Percentiles rank a stretch among this genome's conserved stretches.
These are phyloP conservation scores for Solidago caesia DNA, from an alignment of 129 eudicot genomes.

Conservation along the genomic window DNA sequence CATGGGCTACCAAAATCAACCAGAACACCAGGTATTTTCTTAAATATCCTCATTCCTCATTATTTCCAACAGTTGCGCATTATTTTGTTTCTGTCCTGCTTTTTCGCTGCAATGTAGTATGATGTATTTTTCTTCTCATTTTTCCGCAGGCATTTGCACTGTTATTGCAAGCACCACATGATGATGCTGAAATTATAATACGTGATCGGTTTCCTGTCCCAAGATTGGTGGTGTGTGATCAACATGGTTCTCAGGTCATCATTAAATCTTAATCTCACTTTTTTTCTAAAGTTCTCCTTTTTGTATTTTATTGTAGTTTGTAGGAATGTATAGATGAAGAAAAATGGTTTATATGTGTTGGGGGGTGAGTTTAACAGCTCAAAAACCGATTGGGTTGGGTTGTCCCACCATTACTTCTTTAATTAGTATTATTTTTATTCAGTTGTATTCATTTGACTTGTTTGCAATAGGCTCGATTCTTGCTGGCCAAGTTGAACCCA, in stretches of 20 bases:
- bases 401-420: too few species aligned
- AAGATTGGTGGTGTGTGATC: conserved; percentile 95
- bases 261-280: conserved; percentile 11
- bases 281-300: neutral
- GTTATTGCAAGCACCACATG: conserved; percentile 84
- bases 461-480: conserved; percentile 78
- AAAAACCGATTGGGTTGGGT: too few species aligned
- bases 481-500: conserved; percentile 92
- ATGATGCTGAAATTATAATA: conserved; percentile 78
- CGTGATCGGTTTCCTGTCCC: conserved; percentile 95
- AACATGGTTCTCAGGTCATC: conserved; percentile 97
- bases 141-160: conserved; percentile 68
- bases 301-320: neutral
- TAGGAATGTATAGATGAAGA: neutral
- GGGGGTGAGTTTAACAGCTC: too few species aligned
- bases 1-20: conserved; percentile 90
- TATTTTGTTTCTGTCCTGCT: neutral
- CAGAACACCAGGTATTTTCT: conserved; percentile 75
- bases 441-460: neutral
- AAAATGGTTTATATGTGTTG: neutral
- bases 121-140: neutral
- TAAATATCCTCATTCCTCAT: neutral
- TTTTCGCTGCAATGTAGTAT: neutral
- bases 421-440: too few species aligned
- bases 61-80: neutral